Conservation (phyloP, 192 early-diverging fungal genomes). For the Coemansia sp. region DNA sequence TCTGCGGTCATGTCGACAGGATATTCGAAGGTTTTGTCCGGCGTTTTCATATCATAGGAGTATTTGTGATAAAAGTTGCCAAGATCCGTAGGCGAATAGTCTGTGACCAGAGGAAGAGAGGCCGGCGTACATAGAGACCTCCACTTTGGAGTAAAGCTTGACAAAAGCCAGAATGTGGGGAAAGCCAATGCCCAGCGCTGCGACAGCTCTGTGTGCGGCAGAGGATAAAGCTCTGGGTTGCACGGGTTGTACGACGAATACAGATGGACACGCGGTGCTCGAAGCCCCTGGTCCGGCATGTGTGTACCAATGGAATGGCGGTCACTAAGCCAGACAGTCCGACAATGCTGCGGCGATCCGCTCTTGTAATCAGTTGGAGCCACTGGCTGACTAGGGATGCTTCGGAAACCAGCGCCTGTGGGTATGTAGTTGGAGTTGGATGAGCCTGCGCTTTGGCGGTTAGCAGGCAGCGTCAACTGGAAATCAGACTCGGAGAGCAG, state of each 20-base stretch:
- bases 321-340: constrained; percentile 18
- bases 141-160: constrained; percentile 76
- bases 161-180: constrained; percentile 60
- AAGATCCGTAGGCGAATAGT: constrained; percentile 73
- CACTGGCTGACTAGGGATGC: constrained; percentile 12
- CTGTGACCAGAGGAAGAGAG: constrained; percentile 88
- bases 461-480: constrained; percentile 31
- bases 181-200: constrained; percentile 90
- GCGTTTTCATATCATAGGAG: constrained; percentile 48
- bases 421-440: not conserved
- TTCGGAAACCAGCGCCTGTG: not conserved
- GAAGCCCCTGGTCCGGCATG: not conserved
- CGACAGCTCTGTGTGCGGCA: constrained; percentile 64
- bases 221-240: constrained; percentile 62
- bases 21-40: constrained; percentile 22
- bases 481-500: constrained; percentile 14
- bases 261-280: constrained; percentile 11
- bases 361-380: constrained; percentile 17
- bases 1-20: constrained; percentile 16
- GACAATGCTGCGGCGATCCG: constrained; percentile 26
- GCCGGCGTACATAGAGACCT: constrained; percentile 89
- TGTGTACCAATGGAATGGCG: constrained; percentile 17
- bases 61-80: constrained; percentile 70
- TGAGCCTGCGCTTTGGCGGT: not conserved
- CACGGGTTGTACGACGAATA: constrained; percentile 65